These are phyloP conservation scores for Fusarium algeriense DNA, from an alignment of 2,329 filamentous ascomycete species.

Conservation along the genomic window DNA sequence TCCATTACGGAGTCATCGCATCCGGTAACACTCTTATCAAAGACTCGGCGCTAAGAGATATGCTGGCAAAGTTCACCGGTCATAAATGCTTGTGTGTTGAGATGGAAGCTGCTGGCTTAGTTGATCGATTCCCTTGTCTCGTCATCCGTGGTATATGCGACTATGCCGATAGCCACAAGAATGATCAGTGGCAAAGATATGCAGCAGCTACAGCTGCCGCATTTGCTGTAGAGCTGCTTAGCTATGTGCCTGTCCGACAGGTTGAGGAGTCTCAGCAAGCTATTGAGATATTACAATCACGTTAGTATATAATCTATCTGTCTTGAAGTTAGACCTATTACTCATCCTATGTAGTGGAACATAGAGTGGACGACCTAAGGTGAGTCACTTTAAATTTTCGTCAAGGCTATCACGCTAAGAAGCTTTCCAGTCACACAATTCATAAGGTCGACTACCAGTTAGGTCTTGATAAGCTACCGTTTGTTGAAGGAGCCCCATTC, in stretches of 20 bases:
- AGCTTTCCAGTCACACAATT: not conserved
- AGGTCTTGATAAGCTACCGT: rapidly evolving
- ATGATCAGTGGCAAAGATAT: not conserved
- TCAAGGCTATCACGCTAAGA: rapidly evolving
- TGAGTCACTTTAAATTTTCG: too few species aligned
- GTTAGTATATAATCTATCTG: not conserved
- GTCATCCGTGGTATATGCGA: not conserved
- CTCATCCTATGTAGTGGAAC: rapidly evolving
- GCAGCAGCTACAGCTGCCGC: not conserved
- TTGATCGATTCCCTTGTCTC: not conserved
- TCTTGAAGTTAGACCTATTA: rapidly evolving
- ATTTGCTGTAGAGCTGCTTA: not conserved
- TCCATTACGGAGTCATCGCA: constrained; percentile 44
- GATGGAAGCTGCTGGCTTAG: not conserved
- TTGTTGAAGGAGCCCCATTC: constrained; percentile 45
- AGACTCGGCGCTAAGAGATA: not conserved
- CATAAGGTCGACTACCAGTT: rapidly evolving
- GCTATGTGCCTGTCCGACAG: constrained; percentile 53
- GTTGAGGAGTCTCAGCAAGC: constrained; percentile 72
- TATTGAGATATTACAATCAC: constrained; percentile 42
- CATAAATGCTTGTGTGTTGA: not conserved
- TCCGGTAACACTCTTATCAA: constrained; percentile 37
- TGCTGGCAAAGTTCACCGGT: rapidly evolving
- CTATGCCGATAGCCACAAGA: constrained; percentile 1
- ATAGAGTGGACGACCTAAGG: not conserved